Conservation (phyloP, 768 basidiomycete species). For the Suillus ampliporus region DNA sequence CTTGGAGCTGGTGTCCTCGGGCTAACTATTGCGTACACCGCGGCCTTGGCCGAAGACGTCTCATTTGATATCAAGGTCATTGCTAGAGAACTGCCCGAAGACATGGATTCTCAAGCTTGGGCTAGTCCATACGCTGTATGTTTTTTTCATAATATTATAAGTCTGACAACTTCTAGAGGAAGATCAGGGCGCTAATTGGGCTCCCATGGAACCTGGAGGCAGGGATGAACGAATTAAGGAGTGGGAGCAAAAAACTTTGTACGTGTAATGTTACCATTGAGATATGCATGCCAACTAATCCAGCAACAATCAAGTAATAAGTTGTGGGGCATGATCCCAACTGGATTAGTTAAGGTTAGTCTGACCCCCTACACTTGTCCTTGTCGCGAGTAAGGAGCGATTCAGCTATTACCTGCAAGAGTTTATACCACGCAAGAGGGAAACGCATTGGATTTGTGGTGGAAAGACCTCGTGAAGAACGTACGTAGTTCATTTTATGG, state of each 20-base stretch:
- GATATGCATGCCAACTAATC: constrained; percentile 13
- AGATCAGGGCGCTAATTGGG: constrained; percentile 52
- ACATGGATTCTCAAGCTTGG: constrained; percentile 49
- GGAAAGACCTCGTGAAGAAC: constrained; percentile 43
- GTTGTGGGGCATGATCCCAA: constrained; percentile 53
- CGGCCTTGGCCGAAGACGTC: constrained; percentile 26
- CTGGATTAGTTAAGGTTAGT: constrained; percentile 46
- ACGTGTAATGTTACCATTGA: constrained; percentile 21
- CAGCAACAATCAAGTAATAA: constrained; percentile 40
- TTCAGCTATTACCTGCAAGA: constrained; percentile 44
- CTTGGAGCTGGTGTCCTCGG: constrained; percentile 51
- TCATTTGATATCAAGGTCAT: constrained; percentile 32
- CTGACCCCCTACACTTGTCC: not conserved
- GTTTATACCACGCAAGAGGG: constrained; percentile 33
- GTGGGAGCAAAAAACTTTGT: constrained; percentile 53
- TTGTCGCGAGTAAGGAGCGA: constrained; percentile 10
- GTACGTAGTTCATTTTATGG: constrained; percentile 32
- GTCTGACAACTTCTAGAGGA: not conserved
- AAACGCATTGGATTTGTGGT: constrained; percentile 41
- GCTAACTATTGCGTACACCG: constrained; percentile 42
- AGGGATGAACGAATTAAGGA: constrained; percentile 37
- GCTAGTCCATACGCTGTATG: constrained; percentile 58
- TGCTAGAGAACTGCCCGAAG: constrained; percentile 43
- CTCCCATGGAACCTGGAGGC: constrained; percentile 46
- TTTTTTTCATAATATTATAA: constrained; percentile 6